Percentiles rank a stretch among this genome's conserved stretches.
These are phyloP conservation scores for Jamesozyma rosinii DNA, from an alignment of 805 yeast species.

Conservation along the genomic window DNA sequence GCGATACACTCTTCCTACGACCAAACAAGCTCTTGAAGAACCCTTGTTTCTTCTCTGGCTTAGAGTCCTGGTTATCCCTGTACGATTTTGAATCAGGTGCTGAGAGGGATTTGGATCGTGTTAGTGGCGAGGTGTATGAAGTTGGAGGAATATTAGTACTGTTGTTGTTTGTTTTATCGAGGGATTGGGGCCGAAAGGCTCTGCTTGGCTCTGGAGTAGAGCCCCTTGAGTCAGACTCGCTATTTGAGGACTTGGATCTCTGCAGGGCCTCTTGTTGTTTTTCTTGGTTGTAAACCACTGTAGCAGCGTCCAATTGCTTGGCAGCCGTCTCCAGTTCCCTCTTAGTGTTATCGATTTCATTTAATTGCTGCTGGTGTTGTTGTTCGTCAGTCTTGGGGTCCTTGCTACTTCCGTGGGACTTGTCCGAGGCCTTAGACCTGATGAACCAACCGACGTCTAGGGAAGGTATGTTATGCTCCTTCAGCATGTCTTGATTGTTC, in stretches of 20 bases:
- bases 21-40: constrained; percentile 32
- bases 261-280: neutral
- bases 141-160: neutral
- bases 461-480: constrained; percentile 17
- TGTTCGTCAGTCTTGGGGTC: neutral
- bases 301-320: neutral
- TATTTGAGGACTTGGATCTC: neutral
- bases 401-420: neutral
- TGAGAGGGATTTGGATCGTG: constrained; percentile 30
- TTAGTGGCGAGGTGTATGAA: constrained; percentile 6
- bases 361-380: neutral
- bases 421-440: constrained; percentile 7
- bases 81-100: constrained; percentile 8
- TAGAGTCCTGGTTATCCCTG: constrained; percentile 1
- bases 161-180: neutral
- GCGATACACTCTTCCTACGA: constrained; percentile 3
- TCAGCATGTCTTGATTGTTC: constrained; percentile 14
- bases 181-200: neutral
- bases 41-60: constrained; percentile 26
- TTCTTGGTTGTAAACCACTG: neutral
- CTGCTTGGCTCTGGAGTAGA: neutral
- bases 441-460: constrained; percentile 28
- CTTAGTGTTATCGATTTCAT: neutral
- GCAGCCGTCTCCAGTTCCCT: neutral
- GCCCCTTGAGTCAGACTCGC: neutral